A percentile compares a stretch with the other conserved stretches of the same genome.
Evolutionary conservation across 139 green algal species (phyloP).

Genomic region (Helicosporidium sp.): DNA sequence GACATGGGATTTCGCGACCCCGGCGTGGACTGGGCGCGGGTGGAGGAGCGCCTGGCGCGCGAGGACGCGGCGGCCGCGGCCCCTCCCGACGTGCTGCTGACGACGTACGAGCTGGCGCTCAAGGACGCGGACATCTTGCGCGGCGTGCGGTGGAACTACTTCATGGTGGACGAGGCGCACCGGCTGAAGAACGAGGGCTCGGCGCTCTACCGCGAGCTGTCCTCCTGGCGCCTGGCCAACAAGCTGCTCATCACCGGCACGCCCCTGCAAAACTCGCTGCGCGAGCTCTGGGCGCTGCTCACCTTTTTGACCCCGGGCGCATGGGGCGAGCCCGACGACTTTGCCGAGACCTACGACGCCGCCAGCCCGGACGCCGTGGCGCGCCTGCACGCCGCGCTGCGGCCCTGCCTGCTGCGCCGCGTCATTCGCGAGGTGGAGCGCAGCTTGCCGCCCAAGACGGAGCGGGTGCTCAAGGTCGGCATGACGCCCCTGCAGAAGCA

Average conservation of each 20-base stretch:
- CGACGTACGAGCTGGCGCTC: conserved; percentile 79
- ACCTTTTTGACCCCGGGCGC: conserved; percentile 68
- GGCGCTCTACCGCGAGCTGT: conserved; percentile 62
- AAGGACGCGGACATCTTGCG: conserved; percentile 52
- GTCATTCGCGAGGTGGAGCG: conserved; percentile 86
- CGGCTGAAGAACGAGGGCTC: conserved; percentile 76
- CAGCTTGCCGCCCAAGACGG: conserved; percentile 70
- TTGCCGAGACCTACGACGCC: conserved; percentile 42
- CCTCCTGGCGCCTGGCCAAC: conserved; percentile 43
- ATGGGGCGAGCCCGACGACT: conserved; percentile 47
- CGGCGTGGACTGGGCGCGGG: background rate
- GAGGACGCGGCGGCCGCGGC: background rate
- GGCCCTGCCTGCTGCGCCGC: conserved; percentile 69
- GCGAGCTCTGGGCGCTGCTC: conserved; percentile 75
- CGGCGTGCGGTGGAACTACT: conserved; percentile 45
- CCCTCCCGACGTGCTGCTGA: conserved; percentile 66
- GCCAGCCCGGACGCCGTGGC: conserved; percentile 28
- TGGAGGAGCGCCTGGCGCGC: no score
- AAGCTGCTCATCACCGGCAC: conserved; percentile 82
- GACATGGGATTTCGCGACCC: background rate
- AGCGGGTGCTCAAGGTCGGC: conserved; percentile 71
- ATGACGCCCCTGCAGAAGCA: conserved; percentile 84
- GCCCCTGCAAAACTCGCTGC: conserved; percentile 48
- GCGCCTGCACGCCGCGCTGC: conserved; percentile 55
- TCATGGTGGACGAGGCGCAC: conserved; percentile 74